phyloP scores from a whole-genome alignment of 1,284 basidiomycete species.

The Leccinum subrobustum region DNA sequence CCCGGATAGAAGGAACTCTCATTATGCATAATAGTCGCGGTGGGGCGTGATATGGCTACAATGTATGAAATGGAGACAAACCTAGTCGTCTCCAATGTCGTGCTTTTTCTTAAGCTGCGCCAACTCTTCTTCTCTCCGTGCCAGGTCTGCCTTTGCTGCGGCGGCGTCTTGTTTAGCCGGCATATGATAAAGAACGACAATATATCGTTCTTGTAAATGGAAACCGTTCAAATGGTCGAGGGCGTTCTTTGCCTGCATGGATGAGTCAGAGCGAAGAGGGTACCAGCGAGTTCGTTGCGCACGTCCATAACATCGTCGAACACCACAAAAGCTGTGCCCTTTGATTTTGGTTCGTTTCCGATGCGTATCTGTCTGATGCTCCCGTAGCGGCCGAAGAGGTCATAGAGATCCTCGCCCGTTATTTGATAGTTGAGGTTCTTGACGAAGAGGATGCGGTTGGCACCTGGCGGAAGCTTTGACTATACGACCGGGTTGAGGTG shows the following conservation, averaged over 20 bases:
- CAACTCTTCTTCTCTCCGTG: slow-evolving; percentile 89
- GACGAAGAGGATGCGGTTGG: slow-evolving; percentile 83
- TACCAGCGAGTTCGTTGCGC: slow-evolving; percentile 32
- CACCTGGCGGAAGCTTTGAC: slow-evolving; percentile 83
- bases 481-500: slow-evolving; percentile 24
- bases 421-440: slow-evolving; percentile 96
- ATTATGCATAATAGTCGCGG: slow-evolving; percentile 10
- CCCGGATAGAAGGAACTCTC: slow-evolving; percentile 7
- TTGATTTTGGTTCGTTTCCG: slow-evolving; percentile 89
- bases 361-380: slow-evolving; percentile 94
- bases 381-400: slow-evolving; percentile 97
- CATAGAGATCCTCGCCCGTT: slow-evolving; percentile 92
- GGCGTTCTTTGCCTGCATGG: slow-evolving; percentile 84
- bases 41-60: slow-evolving; percentile 6
- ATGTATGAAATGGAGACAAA: slow-evolving; percentile 29
- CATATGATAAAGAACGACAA: slow-evolving; percentile 97
- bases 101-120: slow-evolving; percentile 85
- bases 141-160: slow-evolving; percentile 90
- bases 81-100: slow-evolving; percentile 64
- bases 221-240: slow-evolving; percentile 97
- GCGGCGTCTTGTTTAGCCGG: slow-evolving; percentile 92
- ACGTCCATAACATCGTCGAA: slow-evolving; percentile 90
- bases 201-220: slow-evolving; percentile 97
- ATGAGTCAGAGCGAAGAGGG: slow-evolving; percentile 15
- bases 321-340: slow-evolving; percentile 95